Evolutionary conservation across 139 green algal species (phyloP), one percentile per base, ranked within the genome.

Genomic region (Raphidocelis subcapitata): DNA sequence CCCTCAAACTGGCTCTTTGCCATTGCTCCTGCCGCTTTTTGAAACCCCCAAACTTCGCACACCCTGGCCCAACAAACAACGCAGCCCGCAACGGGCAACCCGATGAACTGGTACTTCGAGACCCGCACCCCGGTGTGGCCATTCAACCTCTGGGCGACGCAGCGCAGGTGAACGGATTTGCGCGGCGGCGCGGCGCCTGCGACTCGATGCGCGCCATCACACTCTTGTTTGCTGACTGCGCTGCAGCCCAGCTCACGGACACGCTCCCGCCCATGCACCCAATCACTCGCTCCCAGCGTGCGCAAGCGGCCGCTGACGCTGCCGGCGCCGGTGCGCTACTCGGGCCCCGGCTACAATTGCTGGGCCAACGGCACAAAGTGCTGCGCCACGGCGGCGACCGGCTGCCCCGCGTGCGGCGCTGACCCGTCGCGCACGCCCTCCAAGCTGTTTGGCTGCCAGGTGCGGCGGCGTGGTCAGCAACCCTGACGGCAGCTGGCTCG

Each of bases 71-170:
- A 20, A 20, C 20, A n/a, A 57, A 57, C 18, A 57, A 16, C 49
- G 49, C 49, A n/a, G 49, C 20, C 49, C 20, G 23, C 33, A 44
- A 59, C 63, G 14, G 55, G 60, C n/a, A n/a, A n/a, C n/a, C n/a
- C n/a, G n/a, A n/a, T n/a, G n/a, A n/a, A n/a, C 33, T 74, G 68
- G 68, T 35, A 46, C 16, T 14, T 74, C 16, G 68, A 74, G 37
- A 56, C 68, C 23, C 35, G 33, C 10, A 0, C 33, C 26, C 31
- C 46, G 28, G 68, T 67, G 5, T 74, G 32, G 21, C 68, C 68
- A 16, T 54, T 31, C 23, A 55, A 74, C 54, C 36, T 74, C 2
- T 74, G 55, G 55, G 37, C 14, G n/a, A 41, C 54, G 36, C 61
- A 65, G 68, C 24, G 36, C 2, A 18, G 5, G 20, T 49, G 41